Base-by-base conservation (phyloP, 768 basidiomycete genomes). In the Mycena vitilis region DNA sequence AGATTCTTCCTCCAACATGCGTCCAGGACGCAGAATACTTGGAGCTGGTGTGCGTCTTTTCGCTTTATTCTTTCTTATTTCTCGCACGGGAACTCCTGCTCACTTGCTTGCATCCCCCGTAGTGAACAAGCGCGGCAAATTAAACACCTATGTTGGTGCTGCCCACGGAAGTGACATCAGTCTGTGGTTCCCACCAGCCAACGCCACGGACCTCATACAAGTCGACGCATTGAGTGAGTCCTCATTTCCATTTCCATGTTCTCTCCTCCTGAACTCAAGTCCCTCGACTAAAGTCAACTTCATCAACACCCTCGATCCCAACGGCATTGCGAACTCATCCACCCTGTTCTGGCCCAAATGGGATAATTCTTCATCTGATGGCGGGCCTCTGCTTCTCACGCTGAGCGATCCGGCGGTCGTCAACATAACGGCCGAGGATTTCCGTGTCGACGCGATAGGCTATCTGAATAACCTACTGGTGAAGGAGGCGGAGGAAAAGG, bases 81-180 rank as follows among this genome's bases (percentile, higher is more conserved):
- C 1, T 13, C n/a, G n/a, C n/a, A n/a, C n/a, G n/a, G n/a, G n/a
- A n/a, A 18, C n/a, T 40, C 34, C 57, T 4, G 25, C n/a, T 13
- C 48, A 15, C n/a, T 6, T 25, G 25, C 18, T 5, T 4, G n/a
- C 40, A 30, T 5, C 3, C 30, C 30, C 2, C 5, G 5, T 30
- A 82, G 82, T 80, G 36, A 77, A 69, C 70, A 78, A 78, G 63
- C 76, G 76, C 16, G 73, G 77, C 52, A 78, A 80, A 64, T 57
- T 66, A 1, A 67, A 63, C 3, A 71, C 78, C 0, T 22, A 51
- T 5, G 69, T 81, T 0, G 81, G 81, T 44, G 67, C 73, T 30
- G 74, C 62, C 58, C 75, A 76, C 59, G 60, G 30, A 10, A 52
- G 63, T 15, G 72, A 76, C 58, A 23, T 55, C 11, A 23, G 47